A percentile compares a stretch with the other conserved stretches of the same genome.
phyloP scores from a whole-genome alignment of 495 filamentous ascomycete genomes.

The Penicillium cataractarum region DNA sequence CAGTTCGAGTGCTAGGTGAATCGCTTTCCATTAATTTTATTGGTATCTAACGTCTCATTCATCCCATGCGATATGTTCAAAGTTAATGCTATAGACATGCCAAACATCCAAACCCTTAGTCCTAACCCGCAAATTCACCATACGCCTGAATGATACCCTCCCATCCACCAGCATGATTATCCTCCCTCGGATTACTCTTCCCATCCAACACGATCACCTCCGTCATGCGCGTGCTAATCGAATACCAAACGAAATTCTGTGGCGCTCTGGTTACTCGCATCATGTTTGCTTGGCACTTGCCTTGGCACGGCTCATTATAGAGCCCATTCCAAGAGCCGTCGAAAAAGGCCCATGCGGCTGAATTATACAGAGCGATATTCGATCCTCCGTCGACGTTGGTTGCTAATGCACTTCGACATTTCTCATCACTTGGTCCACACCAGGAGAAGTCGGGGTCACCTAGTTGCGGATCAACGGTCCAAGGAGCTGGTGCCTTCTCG shows the following conservation, averaged over 20 bases:
- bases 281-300: constrained; percentile 50
- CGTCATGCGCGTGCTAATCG: constrained; percentile 43
- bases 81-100: constrained; percentile 14
- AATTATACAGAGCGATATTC: constrained; percentile 57
- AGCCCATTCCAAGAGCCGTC: constrained; percentile 42
- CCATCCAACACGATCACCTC: constrained; percentile 47
- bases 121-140: constrained; percentile 27
- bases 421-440: constrained; percentile 35
- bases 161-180: constrained; percentile 56
- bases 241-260: constrained; percentile 45
- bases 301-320: constrained; percentile 38
- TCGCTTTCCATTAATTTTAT: not conserved
- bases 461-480: constrained; percentile 37
- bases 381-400: constrained; percentile 44
- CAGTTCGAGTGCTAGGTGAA: no score
- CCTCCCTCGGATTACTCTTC: constrained; percentile 36
- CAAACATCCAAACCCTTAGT: constrained; percentile 7
- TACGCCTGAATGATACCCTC: constrained; percentile 57
- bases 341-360: constrained; percentile 57
- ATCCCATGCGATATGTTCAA: constrained; percentile 16
- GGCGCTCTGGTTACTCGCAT: constrained; percentile 38
- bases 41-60: not conserved
- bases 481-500: constrained; percentile 46
- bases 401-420: constrained; percentile 47
- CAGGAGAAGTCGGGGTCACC: constrained; percentile 50